Percentiles rank a stretch among this genome's conserved stretches.
Conservation (phyloP, 352 stramenopile species). For the Blastocystis sp. region DNA sequence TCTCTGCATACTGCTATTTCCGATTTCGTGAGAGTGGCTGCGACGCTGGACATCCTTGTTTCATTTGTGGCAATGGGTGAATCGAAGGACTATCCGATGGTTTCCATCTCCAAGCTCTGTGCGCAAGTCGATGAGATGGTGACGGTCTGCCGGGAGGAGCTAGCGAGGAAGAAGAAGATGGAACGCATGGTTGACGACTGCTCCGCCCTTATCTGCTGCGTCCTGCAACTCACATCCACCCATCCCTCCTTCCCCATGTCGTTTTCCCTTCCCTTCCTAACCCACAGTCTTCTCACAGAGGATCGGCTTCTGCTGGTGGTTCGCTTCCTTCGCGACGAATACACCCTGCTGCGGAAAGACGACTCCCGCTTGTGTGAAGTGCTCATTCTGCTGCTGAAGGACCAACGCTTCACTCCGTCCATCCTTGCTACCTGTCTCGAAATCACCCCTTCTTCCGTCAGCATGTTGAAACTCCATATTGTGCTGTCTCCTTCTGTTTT, state of each 20-base stretch:
- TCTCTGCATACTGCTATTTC: not conserved
- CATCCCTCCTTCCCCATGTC: not conserved
- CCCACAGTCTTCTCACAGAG: slow-evolving; percentile 26
- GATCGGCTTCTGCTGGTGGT: slow-evolving; percentile 41
- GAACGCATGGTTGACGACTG: slow-evolving; percentile 13
- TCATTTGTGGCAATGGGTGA: not conserved
- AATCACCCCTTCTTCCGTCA: not conserved
- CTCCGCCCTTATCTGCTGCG: slow-evolving; percentile 8
- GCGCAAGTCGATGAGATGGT: not conserved
- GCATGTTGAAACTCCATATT: not conserved
- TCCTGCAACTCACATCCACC: not conserved
- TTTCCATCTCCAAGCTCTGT: not conserved
- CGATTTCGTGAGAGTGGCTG: not conserved
- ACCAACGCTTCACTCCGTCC: not conserved
- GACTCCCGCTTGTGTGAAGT: not conserved
- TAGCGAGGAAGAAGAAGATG: slow-evolving; percentile 23
- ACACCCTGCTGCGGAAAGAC: not conserved
- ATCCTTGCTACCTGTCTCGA: slow-evolving; percentile 6
- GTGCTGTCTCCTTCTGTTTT: not conserved
- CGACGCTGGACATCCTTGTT: not conserved
- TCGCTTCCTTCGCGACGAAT: slow-evolving; percentile 19
- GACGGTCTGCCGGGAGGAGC: not conserved
- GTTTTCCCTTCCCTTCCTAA: not conserved
- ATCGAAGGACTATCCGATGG: not conserved
- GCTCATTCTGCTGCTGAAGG: not conserved